These are phyloP conservation scores for Daedaleopsis nitida DNA, from an alignment of 768 basidiomycete genomes.

Conservation along the genomic window DNA sequence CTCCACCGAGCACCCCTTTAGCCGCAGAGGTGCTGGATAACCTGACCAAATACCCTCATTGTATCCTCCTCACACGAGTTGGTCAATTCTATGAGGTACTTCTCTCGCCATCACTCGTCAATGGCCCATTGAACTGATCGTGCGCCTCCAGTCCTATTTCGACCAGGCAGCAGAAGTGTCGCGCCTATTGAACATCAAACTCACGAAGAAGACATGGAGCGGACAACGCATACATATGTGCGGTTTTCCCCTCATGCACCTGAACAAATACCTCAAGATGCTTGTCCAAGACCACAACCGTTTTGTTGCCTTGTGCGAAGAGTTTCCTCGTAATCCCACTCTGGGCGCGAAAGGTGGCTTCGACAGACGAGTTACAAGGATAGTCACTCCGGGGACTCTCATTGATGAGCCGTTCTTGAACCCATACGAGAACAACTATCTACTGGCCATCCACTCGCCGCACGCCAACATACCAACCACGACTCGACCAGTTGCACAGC, in stretches of 20 bases:
- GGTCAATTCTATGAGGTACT: conserved; percentile 94
- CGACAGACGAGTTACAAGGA: conserved; percentile 79
- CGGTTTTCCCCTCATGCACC: conserved; percentile 85
- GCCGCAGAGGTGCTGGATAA: conserved; percentile 74
- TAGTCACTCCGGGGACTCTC: conserved; percentile 92
- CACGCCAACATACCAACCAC: neutral
- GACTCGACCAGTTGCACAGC: neutral
- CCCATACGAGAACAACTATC: conserved; percentile 86
- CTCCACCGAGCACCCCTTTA: conserved; percentile 48
- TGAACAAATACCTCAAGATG: conserved; percentile 85
- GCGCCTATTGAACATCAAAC: conserved; percentile 76
- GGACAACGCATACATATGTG: conserved; percentile 76
- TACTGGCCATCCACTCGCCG: conserved; percentile 61
- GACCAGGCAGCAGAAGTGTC: conserved; percentile 85
- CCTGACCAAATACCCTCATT: conserved; percentile 78
- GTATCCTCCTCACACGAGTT: conserved; percentile 87
- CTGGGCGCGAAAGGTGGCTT: conserved; percentile 60
- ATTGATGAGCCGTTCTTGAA: conserved; percentile 90
- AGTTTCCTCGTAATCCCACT: conserved; percentile 60
- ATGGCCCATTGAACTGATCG: too few species aligned
- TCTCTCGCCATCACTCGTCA: neutral
- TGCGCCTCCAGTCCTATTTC: conserved; percentile 77
- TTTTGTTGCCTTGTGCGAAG: conserved; percentile 93
- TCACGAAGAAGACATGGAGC: conserved; percentile 77
- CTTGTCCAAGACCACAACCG: conserved; percentile 81